These are phyloP conservation scores for Geoglossum glabrum DNA, from an alignment of 495 filamentous ascomycete species.

Conservation along the genomic window DNA sequence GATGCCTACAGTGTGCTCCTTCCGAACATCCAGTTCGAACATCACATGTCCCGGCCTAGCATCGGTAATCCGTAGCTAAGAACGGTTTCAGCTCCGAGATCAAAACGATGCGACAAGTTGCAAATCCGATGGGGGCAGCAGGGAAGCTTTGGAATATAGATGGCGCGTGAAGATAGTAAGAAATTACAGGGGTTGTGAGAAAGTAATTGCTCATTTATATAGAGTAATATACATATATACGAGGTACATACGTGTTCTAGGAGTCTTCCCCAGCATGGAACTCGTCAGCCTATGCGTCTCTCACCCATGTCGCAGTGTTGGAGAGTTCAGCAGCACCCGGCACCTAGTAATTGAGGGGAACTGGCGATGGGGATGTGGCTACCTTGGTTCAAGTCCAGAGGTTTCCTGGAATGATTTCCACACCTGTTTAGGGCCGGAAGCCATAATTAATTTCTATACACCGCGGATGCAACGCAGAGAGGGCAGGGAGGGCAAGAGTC, in stretches of 20 bases:
- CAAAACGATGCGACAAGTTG: too few relatives aligned
- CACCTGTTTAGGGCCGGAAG: slow-evolving; percentile 30
- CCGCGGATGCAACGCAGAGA: neutral
- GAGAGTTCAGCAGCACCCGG: neutral
- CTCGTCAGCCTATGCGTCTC: neutral
- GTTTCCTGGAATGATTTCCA: slow-evolving; percentile 64
- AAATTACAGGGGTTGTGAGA: too few relatives aligned
- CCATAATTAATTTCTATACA: neutral
- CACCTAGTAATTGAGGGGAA: too few relatives aligned
- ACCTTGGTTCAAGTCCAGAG: slow-evolving; percentile 79
- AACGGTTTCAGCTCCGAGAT: neutral
- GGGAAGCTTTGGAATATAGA: too few relatives aligned
- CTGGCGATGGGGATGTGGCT: slow-evolving; percentile 3
- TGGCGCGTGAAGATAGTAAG: too few relatives aligned
- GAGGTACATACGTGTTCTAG: neutral
- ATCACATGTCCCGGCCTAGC: slow-evolving; percentile 62
- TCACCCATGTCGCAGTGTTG: neutral
- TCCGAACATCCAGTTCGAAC: slow-evolving; percentile 70
- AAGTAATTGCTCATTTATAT: neutral
- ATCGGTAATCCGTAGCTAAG: slow-evolving; percentile 52
- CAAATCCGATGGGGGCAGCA: too few relatives aligned
- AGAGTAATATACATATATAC: neutral
- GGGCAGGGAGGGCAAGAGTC: neutral
- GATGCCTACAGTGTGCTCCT: slow-evolving; percentile 61
- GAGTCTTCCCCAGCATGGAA: neutral